Conservation (phyloP, 345 rosid species). For the Ceriops zippeliana region DNA sequence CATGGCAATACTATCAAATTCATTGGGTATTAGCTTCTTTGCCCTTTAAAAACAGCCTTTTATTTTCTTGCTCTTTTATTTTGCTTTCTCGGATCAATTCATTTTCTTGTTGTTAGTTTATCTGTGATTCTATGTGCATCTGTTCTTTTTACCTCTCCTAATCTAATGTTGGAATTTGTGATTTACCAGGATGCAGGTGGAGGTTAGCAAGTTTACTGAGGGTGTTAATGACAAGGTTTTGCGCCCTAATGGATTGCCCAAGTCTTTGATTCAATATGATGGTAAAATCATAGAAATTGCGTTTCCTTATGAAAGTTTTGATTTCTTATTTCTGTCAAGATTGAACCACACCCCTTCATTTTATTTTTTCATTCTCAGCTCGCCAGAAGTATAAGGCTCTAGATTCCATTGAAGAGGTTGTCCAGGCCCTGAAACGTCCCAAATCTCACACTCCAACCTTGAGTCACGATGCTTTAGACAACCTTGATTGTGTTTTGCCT, state of each 20-base stretch:
- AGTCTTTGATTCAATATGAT: conserved; percentile 84
- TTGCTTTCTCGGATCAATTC: too few species aligned
- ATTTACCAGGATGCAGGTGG: conserved; percentile 88
- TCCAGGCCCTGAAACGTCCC: conserved; percentile 68
- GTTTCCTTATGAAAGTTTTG: neutral
- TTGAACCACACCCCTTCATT: neutral
- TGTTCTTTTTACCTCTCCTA: neutral
- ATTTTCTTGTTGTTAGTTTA: too few species aligned
- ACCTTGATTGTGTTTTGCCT: conserved; percentile 39
- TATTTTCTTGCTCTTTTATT: too few species aligned
- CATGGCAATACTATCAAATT: conserved; percentile 76
- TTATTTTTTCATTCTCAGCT: conserved; percentile 37
- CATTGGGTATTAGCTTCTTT: conserved; percentile 56
- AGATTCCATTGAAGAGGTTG: conserved; percentile 78
- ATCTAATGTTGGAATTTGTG: neutral
- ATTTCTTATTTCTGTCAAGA: neutral
- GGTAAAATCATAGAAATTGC: conserved; percentile 34
- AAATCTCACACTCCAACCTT: conserved; percentile 39
- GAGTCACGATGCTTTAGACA: conserved; percentile 33
- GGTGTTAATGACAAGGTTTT: conserved; percentile 65
- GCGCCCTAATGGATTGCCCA: conserved; percentile 87
- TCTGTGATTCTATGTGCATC: neutral
- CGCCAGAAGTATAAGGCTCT: conserved; percentile 84
- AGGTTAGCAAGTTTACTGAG: conserved; percentile 94
- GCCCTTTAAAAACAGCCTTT: neutral